Conservation (phyloP, 371 early-diverging fungal species). For the Basidiobolus meristosporus region DNA sequence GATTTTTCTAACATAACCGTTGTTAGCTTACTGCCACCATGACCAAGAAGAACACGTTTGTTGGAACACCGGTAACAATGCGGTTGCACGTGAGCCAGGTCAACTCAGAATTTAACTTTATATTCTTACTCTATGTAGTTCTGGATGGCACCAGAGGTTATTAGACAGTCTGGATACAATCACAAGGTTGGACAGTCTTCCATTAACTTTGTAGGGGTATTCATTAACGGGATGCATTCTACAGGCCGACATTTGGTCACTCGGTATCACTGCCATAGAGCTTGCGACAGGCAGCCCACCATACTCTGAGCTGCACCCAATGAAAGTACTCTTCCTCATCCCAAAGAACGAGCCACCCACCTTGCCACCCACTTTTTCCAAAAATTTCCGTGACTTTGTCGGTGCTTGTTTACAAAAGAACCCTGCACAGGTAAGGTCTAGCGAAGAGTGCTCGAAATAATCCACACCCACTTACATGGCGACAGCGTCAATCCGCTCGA, state of each 20-base stretch:
- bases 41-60: slow-evolving; percentile 93
- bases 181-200: slow-evolving; percentile 32
- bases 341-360: slow-evolving; percentile 81
- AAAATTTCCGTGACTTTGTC: slow-evolving; percentile 82
- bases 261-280: slow-evolving; percentile 97
- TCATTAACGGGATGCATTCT: no score
- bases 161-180: slow-evolving; percentile 88
- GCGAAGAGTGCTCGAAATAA: not conserved
- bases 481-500: slow-evolving; percentile 73
- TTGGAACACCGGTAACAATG: slow-evolving; percentile 78
- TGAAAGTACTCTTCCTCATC: slow-evolving; percentile 84
- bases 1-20: no score
- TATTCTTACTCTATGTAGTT: slow-evolving; percentile 17
- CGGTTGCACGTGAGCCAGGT: no score
- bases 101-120: not conserved
- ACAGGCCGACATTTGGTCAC: slow-evolving; percentile 93
- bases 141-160: no score
- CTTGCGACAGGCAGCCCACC: slow-evolving; percentile 88
- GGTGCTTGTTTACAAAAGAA: slow-evolving; percentile 70
- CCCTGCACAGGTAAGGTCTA: slow-evolving; percentile 32
- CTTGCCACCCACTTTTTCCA: slow-evolving; percentile 56
- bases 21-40: slow-evolving; percentile 89
- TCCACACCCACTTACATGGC: slow-evolving; percentile 1
- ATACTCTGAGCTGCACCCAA: slow-evolving; percentile 76
- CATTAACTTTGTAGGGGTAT: no score